Evolutionary conservation across 495 filamentous ascomycete species (phyloP), one percentile per base, ranked within the genome.

Genomic region (Neurospora sp.): DNA sequence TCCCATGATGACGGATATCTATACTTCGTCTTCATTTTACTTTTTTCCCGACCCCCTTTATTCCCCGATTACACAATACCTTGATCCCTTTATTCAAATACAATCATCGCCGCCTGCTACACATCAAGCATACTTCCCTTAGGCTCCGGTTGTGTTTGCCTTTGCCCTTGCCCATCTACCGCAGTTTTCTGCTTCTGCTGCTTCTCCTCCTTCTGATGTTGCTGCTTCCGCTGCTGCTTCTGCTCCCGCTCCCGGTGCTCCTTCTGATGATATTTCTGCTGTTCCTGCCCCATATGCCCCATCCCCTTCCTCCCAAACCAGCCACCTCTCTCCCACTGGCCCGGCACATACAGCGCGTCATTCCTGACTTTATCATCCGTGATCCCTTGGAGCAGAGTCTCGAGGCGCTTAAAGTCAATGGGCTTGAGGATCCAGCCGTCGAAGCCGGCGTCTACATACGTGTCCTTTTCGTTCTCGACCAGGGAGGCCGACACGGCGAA

Each of bases 401-500:
- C 84, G 18, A 94, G 81, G 27, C 92, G 82, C 73, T 89, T 88
- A 76, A 94, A 94, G 75, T 93, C 87, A 74, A 94, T 89, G 0
- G 88, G 92, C 79, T 92, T 93, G 78, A 91, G 73, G 71, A 97
- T 92, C 93, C 93, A 98, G 46, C 92, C 94, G 75, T 98, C 94
- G 76, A 97, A 97, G 1, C 94, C 94, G 3, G 88, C 87, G n/a
- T 91, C 86, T 42, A 93, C 88, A 78, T 97, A 98, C 7, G 80
- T 88, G 27, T 89, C 81, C 23, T 84, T 86, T 7, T 93, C 87
- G 41, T 85, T 87, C 79, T 97, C 94, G 5, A 93, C 75, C 1
- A 97, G 83, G 7, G 93, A 94, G 3, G 94, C 94, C 2, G 94
- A 97, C 8, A 98, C 94, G 9, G 94, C 94, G 77, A 98, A 93